phyloP scores from a whole-genome alignment of 164 flowering plant species.

The Amborella trichopoda region DNA sequence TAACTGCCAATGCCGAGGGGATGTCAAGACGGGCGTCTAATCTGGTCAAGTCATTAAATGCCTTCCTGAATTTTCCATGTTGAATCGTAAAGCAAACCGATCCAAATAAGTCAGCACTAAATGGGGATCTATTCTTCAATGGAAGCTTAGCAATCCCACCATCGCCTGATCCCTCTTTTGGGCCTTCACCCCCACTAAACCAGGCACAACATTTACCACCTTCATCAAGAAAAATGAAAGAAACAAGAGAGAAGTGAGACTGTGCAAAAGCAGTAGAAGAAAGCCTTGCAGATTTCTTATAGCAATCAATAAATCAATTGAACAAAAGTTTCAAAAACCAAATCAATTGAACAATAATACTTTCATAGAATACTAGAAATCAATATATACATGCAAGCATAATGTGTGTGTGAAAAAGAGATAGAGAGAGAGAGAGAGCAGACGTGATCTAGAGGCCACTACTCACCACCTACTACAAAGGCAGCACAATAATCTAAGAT shows the following conservation, averaged over 20 bases:
- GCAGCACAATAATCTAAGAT: too few species aligned
- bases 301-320: too few species aligned
- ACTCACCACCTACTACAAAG: too few species aligned
- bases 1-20: slow-evolving; percentile 50
- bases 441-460: too few species aligned
- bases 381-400: too few species aligned
- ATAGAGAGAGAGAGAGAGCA: too few species aligned
- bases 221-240: slow-evolving; percentile 7
- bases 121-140: slow-evolving; percentile 22
- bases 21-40: slow-evolving; percentile 79
- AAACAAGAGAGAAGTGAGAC: background rate
- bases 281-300: too few species aligned
- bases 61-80: slow-evolving; percentile 62
- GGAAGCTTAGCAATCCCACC: background rate
- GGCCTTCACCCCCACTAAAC: slow-evolving; percentile 19
- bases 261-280: background rate
- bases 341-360: too few species aligned
- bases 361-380: too few species aligned
- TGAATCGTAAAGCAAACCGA: slow-evolving; percentile 64
- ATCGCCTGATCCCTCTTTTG: slow-evolving; percentile 10
- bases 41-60: slow-evolving; percentile 54
- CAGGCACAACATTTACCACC: slow-evolving; percentile 64
- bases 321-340: too few species aligned
- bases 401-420: too few species aligned
- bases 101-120: slow-evolving; percentile 64